These are phyloP conservation scores for Aspergillus latus DNA, from an alignment of 2,329 filamentous ascomycete species.

Conservation along the genomic window DNA sequence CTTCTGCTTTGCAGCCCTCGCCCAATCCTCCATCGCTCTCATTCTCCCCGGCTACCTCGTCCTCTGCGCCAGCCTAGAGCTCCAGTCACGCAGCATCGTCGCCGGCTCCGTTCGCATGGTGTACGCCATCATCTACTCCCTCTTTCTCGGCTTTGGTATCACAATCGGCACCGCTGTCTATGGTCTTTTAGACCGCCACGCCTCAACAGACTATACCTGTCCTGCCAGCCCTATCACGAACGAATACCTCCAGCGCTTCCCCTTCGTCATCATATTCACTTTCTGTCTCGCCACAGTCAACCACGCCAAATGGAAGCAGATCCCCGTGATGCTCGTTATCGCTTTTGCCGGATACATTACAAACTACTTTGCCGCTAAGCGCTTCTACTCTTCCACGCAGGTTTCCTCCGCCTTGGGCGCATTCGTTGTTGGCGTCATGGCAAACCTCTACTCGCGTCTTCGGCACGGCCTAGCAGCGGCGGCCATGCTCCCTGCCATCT, in stretches of 20 bases:
- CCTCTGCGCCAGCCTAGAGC: constrained; percentile 62
- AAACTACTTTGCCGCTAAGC: constrained; percentile 70
- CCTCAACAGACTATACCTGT: constrained; percentile 53
- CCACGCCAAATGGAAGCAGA: constrained; percentile 78
- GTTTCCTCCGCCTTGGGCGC: constrained; percentile 78
- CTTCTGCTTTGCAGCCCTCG: constrained; percentile 72
- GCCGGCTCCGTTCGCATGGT: constrained; percentile 73
- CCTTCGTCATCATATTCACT: constrained; percentile 74
- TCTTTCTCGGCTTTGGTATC: constrained; percentile 72
- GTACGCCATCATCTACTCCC: constrained; percentile 71
- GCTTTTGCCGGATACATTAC: constrained; percentile 73
- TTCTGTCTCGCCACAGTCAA: constrained; percentile 76
- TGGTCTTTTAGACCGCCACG: constrained; percentile 58
- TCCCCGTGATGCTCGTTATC: constrained; percentile 75
- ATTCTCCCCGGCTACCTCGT: constrained; percentile 71
- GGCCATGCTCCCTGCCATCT: constrained; percentile 85
- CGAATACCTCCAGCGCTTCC: constrained; percentile 57
- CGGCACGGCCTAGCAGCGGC: constrained; percentile 80
- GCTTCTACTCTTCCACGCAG: constrained; percentile 70
- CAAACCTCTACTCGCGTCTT: constrained; percentile 73
- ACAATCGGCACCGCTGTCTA: constrained; percentile 66
- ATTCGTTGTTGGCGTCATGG: constrained; percentile 74
- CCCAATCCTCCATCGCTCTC: constrained; percentile 70
- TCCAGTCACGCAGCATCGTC: constrained; percentile 68
- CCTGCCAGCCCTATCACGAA: constrained; percentile 52